These are phyloP conservation scores for Vitis hybrid DNA, from an alignment of 177 flowering plant genomes.

Conservation along the genomic window DNA sequence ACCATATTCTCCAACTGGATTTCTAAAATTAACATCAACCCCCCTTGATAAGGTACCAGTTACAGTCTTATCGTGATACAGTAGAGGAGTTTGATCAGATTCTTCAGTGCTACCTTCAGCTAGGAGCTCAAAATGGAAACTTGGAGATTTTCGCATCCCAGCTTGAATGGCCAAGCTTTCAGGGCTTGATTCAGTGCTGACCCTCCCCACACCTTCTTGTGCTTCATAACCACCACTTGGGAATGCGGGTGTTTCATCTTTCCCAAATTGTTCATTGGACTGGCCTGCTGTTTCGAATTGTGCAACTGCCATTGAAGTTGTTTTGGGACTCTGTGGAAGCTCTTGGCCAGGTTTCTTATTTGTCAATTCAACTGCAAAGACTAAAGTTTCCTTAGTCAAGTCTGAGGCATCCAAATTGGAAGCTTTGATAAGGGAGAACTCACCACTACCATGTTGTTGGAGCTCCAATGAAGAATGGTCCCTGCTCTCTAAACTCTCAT, in stretches of 20 bases:
- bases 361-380: slow-evolving; percentile 3
- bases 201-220: slow-evolving; percentile 22
- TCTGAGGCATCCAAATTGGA: slow-evolving; percentile 1
- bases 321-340: neutral
- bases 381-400: neutral
- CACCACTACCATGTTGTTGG: slow-evolving; percentile 4
- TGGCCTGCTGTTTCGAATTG: slow-evolving; percentile 6
- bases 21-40: slow-evolving; percentile 9
- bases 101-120: slow-evolving; percentile 28
- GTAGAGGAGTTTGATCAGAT: slow-evolving; percentile 43
- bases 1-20: slow-evolving; percentile 3
- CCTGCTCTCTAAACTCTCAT: neutral
- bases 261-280: neutral
- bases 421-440: slow-evolving; percentile 3
- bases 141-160: slow-evolving; percentile 35
- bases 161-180: slow-evolving; percentile 17
- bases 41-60: slow-evolving; percentile 16
- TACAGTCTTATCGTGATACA: slow-evolving; percentile 27
- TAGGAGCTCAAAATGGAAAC: slow-evolving; percentile 38
- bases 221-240: neutral
- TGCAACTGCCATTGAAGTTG: neutral
- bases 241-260: neutral
- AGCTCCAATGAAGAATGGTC: neutral
- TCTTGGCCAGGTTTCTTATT: slow-evolving; percentile 1
- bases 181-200: slow-evolving; percentile 31